Percentiles rank a stretch among this genome's conserved stretches.
phyloP scores from a whole-genome alignment of 2,329 filamentous ascomycete genomes.

The Eutypa lata region DNA sequence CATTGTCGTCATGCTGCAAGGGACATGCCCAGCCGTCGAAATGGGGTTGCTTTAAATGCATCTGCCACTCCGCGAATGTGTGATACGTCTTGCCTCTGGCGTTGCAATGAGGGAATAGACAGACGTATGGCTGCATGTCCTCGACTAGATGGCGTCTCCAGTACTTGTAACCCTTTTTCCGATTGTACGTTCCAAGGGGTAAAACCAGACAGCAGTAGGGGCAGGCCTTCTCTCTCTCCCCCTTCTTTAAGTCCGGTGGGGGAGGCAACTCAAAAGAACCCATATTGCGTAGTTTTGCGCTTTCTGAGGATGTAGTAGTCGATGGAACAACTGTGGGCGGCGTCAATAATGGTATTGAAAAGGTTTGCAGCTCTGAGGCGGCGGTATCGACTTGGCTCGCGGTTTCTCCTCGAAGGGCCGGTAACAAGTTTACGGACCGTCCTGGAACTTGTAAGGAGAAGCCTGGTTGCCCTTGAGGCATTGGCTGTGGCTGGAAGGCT shows the following conservation, averaged over 20 bases:
- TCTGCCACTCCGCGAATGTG: not conserved
- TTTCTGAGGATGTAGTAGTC: not conserved
- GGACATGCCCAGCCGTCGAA: not conserved
- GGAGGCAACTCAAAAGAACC: not conserved
- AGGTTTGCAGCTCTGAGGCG: not conserved
- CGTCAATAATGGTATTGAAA: not conserved
- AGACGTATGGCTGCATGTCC: not conserved
- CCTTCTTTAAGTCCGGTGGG: not conserved
- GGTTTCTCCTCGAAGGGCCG: not conserved
- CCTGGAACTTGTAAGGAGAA: too few relatives aligned
- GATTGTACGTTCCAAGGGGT: not conserved
- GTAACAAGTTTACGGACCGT: too few relatives aligned
- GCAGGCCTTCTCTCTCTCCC: not conserved
- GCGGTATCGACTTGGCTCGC: not conserved
- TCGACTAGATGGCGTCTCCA: not conserved
- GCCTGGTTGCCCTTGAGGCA: too few relatives aligned
- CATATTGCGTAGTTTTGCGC: not conserved
- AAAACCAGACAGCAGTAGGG: not conserved
- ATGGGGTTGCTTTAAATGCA: not conserved
- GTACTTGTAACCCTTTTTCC: not conserved
- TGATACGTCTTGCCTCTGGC: not conserved
- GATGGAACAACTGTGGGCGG: not conserved
- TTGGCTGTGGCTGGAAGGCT: not conserved
- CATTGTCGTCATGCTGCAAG: not conserved
- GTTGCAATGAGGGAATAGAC: not conserved